Percentiles rank a stretch among this genome's conserved stretches.
Conservation (phyloP, 2,329 filamentous ascomycete genomes). For the Lachnellula hyalina region DNA sequence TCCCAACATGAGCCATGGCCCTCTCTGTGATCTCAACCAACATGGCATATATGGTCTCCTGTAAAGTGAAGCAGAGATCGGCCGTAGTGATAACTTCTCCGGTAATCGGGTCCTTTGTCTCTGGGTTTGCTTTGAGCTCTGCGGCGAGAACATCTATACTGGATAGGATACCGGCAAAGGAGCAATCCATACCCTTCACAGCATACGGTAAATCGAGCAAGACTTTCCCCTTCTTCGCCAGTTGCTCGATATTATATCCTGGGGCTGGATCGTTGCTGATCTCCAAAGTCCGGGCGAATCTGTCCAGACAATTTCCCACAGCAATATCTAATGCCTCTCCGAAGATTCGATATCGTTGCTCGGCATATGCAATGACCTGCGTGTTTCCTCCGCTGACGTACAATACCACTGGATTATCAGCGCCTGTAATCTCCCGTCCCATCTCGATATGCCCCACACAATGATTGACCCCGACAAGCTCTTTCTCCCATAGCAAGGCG, state of each 20-base stretch:
- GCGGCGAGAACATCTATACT: conserved; percentile 74
- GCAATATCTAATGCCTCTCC: conserved; percentile 97
- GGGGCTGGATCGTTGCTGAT: conserved; percentile 96
- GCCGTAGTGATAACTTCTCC: conserved; percentile 63
- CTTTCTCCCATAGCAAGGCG: conserved; percentile 76
- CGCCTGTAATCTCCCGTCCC: conserved; percentile 88
- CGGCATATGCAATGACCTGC: conserved; percentile 94
- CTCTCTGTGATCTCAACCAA: conserved; percentile 97
- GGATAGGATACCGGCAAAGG: conserved; percentile 87
- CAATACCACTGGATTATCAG: conserved; percentile 85
- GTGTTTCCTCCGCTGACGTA: conserved; percentile 97
- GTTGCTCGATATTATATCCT: conserved; percentile 95
- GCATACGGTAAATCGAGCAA: conserved; percentile 89
- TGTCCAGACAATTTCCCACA: conserved; percentile 93
- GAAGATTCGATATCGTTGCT: conserved; percentile 93
- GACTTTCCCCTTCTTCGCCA: conserved; percentile 67
- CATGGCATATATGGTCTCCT: conserved; percentile 96
- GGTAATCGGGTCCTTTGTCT: conserved; percentile 41
- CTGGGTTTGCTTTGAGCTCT: conserved; percentile 50
- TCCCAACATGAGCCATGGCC: conserved; percentile 96
- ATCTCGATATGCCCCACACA: conserved; percentile 99
- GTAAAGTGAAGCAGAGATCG: conserved; percentile 88
- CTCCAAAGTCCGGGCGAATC: conserved; percentile 83
- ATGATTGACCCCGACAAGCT: conserved; percentile 94
- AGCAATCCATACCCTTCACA: conserved; percentile 98